Evolutionary conservation across 2,329 filamentous ascomycete genomes (phyloP).

Genomic region (Cadophora sp.): DNA sequence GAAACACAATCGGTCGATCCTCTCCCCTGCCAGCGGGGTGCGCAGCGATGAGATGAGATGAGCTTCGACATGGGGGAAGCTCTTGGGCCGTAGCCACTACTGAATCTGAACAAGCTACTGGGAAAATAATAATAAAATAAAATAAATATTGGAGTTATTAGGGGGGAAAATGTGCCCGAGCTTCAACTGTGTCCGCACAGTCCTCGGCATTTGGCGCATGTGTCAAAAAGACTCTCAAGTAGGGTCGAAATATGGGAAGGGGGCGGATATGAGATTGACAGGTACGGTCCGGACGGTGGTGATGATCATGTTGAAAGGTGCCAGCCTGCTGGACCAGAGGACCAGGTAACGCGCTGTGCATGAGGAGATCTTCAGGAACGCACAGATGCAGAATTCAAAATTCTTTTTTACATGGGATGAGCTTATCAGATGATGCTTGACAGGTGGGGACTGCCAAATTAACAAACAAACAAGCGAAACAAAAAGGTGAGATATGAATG

Average conservation of each 20-base stretch:
- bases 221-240: not conserved
- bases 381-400: constrained; percentile 14
- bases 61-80: constrained; percentile 14
- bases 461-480: not conserved
- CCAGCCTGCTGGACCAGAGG: constrained; percentile 2
- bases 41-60: constrained; percentile 17
- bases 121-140: not conserved
- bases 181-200: not conserved
- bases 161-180: not conserved
- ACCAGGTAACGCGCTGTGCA: constrained; percentile 12
- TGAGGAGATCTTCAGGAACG: constrained; percentile 15
- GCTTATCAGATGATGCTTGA: constrained; percentile 10
- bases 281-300: constrained; percentile 16
- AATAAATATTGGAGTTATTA: not conserved
- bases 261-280: constrained; percentile 15
- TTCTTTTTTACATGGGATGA: not conserved
- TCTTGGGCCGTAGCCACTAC: not conserved
- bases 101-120: not conserved
- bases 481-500: not conserved
- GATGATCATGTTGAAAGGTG: not conserved
- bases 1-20: constrained; percentile 23
- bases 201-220: not conserved
- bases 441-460: not conserved
- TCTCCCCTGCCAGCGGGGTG: not conserved
- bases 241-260: not conserved